Evolutionary conservation across 768 basidiomycete species (phyloP).

Genomic region (Boletus pseudo-olivaceus): DNA sequence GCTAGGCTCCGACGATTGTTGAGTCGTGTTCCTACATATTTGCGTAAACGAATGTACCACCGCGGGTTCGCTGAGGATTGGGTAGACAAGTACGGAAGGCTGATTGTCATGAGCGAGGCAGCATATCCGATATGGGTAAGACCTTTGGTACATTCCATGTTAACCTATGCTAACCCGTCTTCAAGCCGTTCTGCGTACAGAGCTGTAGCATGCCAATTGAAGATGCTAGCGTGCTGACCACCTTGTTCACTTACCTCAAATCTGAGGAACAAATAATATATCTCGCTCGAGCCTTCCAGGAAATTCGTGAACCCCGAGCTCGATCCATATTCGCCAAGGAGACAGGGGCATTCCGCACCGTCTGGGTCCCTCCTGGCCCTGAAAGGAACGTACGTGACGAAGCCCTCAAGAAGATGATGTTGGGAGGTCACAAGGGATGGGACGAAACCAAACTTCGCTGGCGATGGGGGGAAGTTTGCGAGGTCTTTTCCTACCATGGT

Average conservation of each 20-base stretch:
- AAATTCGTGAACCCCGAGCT: constrained; percentile 52
- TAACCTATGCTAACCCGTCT: not conserved
- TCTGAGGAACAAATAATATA: constrained; percentile 45
- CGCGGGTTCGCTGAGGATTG: constrained; percentile 44
- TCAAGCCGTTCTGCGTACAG: constrained; percentile 48
- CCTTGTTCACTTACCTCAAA: constrained; percentile 42
- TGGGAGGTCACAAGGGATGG: constrained; percentile 36
- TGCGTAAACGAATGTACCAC: constrained; percentile 38
- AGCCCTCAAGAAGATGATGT: constrained; percentile 23
- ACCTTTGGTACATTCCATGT: not conserved
- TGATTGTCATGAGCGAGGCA: constrained; percentile 58
- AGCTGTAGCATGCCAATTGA: constrained; percentile 34
- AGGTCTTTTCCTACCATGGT: constrained; percentile 52
- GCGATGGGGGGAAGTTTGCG: constrained; percentile 56
- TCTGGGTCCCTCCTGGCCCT: constrained; percentile 45
- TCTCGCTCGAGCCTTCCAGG: constrained; percentile 56
- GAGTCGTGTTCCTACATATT: constrained; percentile 33
- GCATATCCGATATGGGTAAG: constrained; percentile 56
- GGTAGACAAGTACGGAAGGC: constrained; percentile 47
- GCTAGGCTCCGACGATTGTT: constrained; percentile 39
- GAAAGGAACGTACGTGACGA: constrained; percentile 45
- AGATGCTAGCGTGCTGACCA: constrained; percentile 33
- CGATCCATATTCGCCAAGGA: constrained; percentile 44
- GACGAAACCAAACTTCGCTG: constrained; percentile 47
- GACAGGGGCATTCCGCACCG: constrained; percentile 39